A percentile compares a stretch with the other conserved stretches of the same genome.
phyloP scores from a whole-genome alignment of 441 rosid genomes.

The California macrophylla region DNA sequence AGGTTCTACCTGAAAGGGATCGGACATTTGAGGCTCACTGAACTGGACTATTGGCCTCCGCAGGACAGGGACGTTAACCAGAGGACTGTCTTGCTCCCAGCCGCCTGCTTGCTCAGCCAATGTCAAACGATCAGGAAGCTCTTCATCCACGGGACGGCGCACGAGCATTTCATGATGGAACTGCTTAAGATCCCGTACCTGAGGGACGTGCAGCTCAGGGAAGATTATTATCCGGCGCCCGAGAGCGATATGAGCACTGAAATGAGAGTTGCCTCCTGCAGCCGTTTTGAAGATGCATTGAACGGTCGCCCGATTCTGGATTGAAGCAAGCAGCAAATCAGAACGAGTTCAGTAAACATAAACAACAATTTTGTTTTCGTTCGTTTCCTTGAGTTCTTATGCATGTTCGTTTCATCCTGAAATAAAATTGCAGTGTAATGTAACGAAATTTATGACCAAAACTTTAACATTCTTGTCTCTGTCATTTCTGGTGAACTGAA shows the following conservation, averaged over 20 bases:
- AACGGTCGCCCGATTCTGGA: constrained; percentile 50
- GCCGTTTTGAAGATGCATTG: constrained; percentile 67
- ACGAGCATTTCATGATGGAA: constrained; percentile 81
- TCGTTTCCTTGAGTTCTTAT: neutral
- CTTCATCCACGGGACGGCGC: constrained; percentile 79
- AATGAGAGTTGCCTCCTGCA: constrained; percentile 68
- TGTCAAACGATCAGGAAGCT: constrained; percentile 60
- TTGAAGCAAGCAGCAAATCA: constrained; percentile 18
- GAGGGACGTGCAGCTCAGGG: constrained; percentile 82
- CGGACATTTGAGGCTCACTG: constrained; percentile 40
- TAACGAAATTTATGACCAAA: too few relatives aligned
- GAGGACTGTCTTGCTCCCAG: constrained; percentile 67
- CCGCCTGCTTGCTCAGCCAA: constrained; percentile 51
- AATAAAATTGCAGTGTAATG: neutral
- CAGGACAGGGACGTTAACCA: constrained; percentile 83
- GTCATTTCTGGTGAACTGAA: too few relatives aligned
- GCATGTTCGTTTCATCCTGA: neutral
- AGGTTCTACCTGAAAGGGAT: constrained; percentile 71
- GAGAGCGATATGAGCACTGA: constrained; percentile 76
- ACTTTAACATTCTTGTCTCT: neutral
- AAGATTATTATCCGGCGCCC: constrained; percentile 82
- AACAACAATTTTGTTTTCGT: neutral
- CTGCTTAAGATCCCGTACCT: constrained; percentile 40
- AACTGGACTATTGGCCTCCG: constrained; percentile 89
- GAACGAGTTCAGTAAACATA: neutral